Percentiles rank a stretch among this genome's conserved stretches.
These are phyloP conservation scores for Trichoderma sp. DNA, from an alignment of 2,329 filamentous ascomycete genomes.

Conservation along the genomic window DNA sequence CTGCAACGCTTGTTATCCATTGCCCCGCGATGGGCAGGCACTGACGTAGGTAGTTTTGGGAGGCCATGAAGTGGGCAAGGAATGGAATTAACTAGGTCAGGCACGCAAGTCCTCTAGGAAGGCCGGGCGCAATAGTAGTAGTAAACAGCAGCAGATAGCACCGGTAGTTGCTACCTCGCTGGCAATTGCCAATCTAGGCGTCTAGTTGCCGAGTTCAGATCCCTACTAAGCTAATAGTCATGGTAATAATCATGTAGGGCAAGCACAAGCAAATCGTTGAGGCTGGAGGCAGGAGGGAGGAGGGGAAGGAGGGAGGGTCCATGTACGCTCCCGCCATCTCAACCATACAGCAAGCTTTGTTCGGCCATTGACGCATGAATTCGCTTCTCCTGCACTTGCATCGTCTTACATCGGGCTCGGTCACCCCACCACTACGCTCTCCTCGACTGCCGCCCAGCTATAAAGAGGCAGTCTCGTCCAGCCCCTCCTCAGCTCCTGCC, in stretches of 20 bases:
- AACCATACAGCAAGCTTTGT: background rate
- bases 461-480: conserved; percentile 1
- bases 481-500: background rate
- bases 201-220: background rate
- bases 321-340: background rate
- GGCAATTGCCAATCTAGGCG: background rate
- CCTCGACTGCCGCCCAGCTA: background rate
- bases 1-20: background rate
- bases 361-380: background rate
- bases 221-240: too few species aligned
- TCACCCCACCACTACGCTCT: conserved; percentile 13
- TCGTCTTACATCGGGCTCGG: conserved; percentile 10
- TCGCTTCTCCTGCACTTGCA: background rate
- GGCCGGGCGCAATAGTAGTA: background rate
- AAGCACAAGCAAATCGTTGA: background rate
- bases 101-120: background rate
- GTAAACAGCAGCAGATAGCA: background rate
- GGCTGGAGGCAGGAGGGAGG: background rate
- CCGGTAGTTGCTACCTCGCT: background rate
- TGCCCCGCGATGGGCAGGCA: background rate
- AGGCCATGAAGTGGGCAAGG: background rate
- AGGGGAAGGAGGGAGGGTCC: background rate
- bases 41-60: conserved; percentile 7
- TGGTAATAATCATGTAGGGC: background rate
- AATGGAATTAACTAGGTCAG: background rate